phyloP scores from a whole-genome alignment of 1,284 basidiomycete species.

The Pseudozyma sp. region DNA sequence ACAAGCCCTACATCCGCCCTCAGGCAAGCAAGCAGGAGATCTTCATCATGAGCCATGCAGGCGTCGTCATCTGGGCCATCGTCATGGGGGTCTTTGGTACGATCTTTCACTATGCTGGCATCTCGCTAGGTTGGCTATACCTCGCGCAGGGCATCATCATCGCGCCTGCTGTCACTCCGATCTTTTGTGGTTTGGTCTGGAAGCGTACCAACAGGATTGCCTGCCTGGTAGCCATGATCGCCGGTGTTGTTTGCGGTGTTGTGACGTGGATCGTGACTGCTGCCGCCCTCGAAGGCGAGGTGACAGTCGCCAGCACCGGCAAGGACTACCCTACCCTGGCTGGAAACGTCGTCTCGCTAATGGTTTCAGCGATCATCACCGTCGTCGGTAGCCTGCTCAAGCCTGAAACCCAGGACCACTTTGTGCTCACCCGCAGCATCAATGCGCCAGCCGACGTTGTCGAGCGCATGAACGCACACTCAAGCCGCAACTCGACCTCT shows the following conservation, averaged over 20 bases:
- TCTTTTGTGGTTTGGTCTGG: constrained; percentile 77
- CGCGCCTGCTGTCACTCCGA: constrained; percentile 85
- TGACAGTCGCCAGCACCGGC: constrained; percentile 76
- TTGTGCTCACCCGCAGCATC: constrained; percentile 61
- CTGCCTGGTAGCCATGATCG: constrained; percentile 76
- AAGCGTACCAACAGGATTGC: constrained; percentile 56
- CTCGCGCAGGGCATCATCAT: constrained; percentile 82
- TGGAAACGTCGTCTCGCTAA: constrained; percentile 87
- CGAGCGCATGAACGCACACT: constrained; percentile 24
- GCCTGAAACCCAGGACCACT: constrained; percentile 63
- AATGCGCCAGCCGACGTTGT: constrained; percentile 56
- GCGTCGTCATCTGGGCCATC: constrained; percentile 75
- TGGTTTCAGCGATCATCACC: constrained; percentile 81
- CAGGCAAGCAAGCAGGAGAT: constrained; percentile 76
- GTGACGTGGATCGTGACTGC: constrained; percentile 83
- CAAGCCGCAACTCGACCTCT: constrained; percentile 12
- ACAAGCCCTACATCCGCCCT: constrained; percentile 77
- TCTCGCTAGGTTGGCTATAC: constrained; percentile 75
- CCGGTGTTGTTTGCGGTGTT: constrained; percentile 79
- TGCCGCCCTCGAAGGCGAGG: constrained; percentile 79
- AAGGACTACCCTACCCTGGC: constrained; percentile 78
- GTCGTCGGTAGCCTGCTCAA: constrained; percentile 69
- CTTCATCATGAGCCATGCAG: constrained; percentile 76
- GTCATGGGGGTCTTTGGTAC: constrained; percentile 84
- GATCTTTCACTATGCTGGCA: constrained; percentile 80